phyloP scores from a whole-genome alignment of 2,329 filamentous ascomycete genomes.

The Penicillium paneum region DNA sequence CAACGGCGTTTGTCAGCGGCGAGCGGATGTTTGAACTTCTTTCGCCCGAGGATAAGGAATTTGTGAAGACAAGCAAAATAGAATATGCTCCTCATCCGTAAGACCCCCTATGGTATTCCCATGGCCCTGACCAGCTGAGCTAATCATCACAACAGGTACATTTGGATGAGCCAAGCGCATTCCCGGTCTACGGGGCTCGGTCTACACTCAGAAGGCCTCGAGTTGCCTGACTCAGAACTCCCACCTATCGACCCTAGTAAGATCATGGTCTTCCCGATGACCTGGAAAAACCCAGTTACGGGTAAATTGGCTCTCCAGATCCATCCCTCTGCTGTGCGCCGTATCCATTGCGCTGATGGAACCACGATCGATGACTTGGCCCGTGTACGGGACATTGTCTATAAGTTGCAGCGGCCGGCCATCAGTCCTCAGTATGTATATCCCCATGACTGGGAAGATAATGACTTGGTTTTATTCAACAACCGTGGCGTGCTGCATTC shows the following conservation, averaged over 20 bases:
- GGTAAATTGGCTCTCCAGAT: constrained; percentile 68
- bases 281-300: constrained; percentile 72
- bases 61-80: constrained; percentile 63
- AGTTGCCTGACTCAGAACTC: constrained; percentile 58
- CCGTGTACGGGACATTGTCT: constrained; percentile 66
- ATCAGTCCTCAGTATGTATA: constrained; percentile 69
- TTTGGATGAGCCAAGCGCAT: constrained; percentile 72
- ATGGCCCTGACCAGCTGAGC: background rate
- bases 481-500: constrained; percentile 72
- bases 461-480: constrained; percentile 74
- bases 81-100: constrained; percentile 75
- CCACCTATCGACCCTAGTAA: constrained; percentile 64
- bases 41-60: constrained; percentile 62
- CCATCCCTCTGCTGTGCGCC: constrained; percentile 68
- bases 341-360: constrained; percentile 65
- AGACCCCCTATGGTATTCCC: background rate
- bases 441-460: constrained; percentile 72
- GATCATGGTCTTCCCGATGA: constrained; percentile 71
- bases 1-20: constrained; percentile 71
- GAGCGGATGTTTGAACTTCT: constrained; percentile 68
- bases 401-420: constrained; percentile 67
- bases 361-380: constrained; percentile 65
- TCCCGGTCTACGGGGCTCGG: constrained; percentile 68
- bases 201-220: constrained; percentile 63
- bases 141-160: constrained; percentile 42